phyloP scores from a whole-genome alignment of 2,329 filamentous ascomycete species.

The Fusarium guadeloupense region DNA sequence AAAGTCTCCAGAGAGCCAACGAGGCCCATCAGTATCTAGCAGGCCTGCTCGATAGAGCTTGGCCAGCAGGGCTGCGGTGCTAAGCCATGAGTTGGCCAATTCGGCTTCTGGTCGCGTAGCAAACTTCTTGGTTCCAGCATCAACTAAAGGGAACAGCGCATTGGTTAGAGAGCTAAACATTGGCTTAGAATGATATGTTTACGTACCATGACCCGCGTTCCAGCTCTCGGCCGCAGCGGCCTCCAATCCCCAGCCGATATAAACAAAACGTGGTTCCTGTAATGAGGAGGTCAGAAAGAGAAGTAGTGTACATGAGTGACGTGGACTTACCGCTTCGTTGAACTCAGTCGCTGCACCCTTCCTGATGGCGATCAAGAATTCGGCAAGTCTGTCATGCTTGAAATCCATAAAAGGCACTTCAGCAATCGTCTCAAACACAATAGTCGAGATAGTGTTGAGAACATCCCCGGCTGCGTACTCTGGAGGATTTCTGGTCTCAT shows the following conservation, averaged over 20 bases:
- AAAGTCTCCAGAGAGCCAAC: slow-evolving; percentile 2
- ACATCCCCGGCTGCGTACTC: slow-evolving; percentile 1
- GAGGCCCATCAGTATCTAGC: background rate
- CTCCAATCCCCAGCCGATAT: slow-evolving; percentile 2
- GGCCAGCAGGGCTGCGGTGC: background rate
- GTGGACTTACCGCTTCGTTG: background rate
- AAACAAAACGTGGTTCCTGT: slow-evolving; percentile 13
- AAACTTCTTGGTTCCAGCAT: no score
- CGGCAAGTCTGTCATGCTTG: slow-evolving; percentile 6
- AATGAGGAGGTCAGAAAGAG: no score
- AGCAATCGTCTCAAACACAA: background rate
- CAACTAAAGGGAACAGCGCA: background rate
- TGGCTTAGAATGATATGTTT: no score
- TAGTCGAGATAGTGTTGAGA: background rate
- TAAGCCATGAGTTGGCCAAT: slow-evolving; percentile 4
- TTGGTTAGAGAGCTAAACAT: no score
- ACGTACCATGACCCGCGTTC: background rate
- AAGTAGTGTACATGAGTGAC: no score
- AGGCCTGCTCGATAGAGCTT: slow-evolving; percentile 2
- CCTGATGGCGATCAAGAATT: slow-evolving; percentile 7
- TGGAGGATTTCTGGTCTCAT: background rate
- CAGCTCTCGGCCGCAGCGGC: background rate
- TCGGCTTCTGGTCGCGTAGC: background rate
- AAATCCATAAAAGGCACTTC: background rate
- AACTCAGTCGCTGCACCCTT: background rate